Base-by-base conservation (phyloP, 2,329 filamentous ascomycete species). In the Trichoderma hamatum region DNA sequence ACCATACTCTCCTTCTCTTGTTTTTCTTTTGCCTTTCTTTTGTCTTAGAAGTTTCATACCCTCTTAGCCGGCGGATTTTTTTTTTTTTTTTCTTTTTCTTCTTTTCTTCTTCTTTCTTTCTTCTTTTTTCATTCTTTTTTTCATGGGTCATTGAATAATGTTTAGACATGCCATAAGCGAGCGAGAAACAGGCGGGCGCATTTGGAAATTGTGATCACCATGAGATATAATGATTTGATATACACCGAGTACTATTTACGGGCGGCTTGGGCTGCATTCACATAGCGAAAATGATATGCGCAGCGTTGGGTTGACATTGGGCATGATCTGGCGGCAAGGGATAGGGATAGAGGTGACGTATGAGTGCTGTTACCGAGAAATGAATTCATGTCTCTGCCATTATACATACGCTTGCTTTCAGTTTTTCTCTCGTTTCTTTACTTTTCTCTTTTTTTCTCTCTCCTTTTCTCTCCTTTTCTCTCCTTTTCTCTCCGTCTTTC, bases 121-220 rank as follows among this genome's bases (percentile, higher is more conserved):
- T 39, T 39, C 9, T 21, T 52, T 65, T 36, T 26, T 55, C 30
- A 6, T 39, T 54, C 28, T 5, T 13, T 30, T 54, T 39, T 28
- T 19, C 21, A 30, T 52, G 46, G 61, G 61, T 30, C 16, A 54
- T 54, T 51, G 16, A 30, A 49, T 39, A n/a, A 54, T 64, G 60
- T 63, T 28, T 63, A 32, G 24, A n/a, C 19, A 19, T 39, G 24
- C 14, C 49, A 54, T 21, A 32, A 39, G 49, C 46, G 21, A 52
- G 49, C 49, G 52, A 21, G 32, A 43, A 43, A 64, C 49, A 54
- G 49, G 61, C 61, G 32, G 61, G 61, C 61, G 61, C 36, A 64
- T 36, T 54, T 54, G 61, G 61, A 43, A 34, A 39, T 21, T 30
- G 21, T 49, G 49, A 32, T 32, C 34, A 54, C 34, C 10, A 54